These are phyloP conservation scores for Melanopsichium pennsylvanicum DNA, from an alignment of 1,284 basidiomycete genomes.

Conservation along the genomic window DNA sequence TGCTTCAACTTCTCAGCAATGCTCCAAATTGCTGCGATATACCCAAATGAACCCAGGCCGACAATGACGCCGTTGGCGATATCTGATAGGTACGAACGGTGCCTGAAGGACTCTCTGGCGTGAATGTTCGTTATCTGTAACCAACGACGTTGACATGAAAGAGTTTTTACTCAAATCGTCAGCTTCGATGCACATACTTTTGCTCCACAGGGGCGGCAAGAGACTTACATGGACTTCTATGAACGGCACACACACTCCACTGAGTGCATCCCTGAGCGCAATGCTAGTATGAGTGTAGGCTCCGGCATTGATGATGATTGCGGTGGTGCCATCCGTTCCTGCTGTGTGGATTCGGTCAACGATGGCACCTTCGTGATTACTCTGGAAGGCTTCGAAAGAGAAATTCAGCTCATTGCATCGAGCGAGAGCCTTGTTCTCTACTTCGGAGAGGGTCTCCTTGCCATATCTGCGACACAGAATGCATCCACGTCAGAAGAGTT, in stretches of 20 bases:
- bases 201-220: no score
- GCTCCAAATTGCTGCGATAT: conserved; percentile 33
- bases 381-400: conserved; percentile 55
- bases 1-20: conserved; percentile 12
- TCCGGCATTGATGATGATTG: conserved; percentile 64
- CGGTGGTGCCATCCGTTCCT: conserved; percentile 27
- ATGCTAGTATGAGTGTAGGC: conserved; percentile 66
- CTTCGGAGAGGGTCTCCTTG: conserved; percentile 60
- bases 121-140: conserved; percentile 64
- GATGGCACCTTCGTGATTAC: conserved; percentile 65
- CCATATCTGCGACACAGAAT: conserved; percentile 53
- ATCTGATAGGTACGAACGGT: conserved; percentile 65
- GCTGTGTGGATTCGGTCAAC: conserved; percentile 65
- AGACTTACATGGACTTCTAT: conserved; percentile 66
- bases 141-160: neutral
- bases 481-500: no score
- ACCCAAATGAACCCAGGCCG: conserved; percentile 46
- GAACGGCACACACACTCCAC: conserved; percentile 62
- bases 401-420: conserved; percentile 13
- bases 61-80: conserved; percentile 63
- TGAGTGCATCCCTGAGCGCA: conserved; percentile 64
- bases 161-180: no score
- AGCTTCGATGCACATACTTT: no score
- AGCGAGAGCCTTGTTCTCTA: conserved; percentile 2
- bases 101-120: conserved; percentile 65